Percentiles rank a stretch among this genome's conserved stretches.
Evolutionary conservation across 257 asterid genomes (phyloP).

Genomic region (Penstemon davidsonii): DNA sequence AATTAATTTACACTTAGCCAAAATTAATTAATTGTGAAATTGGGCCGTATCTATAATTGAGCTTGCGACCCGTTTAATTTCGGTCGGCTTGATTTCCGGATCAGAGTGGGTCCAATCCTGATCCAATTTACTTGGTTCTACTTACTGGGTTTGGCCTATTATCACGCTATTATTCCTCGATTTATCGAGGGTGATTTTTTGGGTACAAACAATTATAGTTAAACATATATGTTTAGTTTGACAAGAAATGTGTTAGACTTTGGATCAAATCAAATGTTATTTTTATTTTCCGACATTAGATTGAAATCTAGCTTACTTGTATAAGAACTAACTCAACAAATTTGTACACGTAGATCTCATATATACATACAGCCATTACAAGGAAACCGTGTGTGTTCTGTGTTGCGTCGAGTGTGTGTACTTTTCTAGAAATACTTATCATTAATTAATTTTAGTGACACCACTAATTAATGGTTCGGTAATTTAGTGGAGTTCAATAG

Average conservation of each 20-base stretch:
- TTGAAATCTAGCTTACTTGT: slow-evolving; percentile 42
- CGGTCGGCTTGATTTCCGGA: too few species aligned
- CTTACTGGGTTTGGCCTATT: too few species aligned
- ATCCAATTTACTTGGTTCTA: too few species aligned
- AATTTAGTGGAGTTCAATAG: slow-evolving; percentile 33
- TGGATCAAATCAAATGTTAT: background rate
- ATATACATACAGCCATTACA: slow-evolving; percentile 25
- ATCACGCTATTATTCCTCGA: too few species aligned
- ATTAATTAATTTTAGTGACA: background rate
- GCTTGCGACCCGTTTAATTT: too few species aligned
- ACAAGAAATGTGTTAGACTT: slow-evolving; percentile 40
- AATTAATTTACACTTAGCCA: too few species aligned
- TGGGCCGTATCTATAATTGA: too few species aligned
- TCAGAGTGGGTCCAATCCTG: too few species aligned
- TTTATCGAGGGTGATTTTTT: too few species aligned
- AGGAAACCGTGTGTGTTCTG: slow-evolving; percentile 10
- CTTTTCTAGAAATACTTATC: slow-evolving; percentile 26
- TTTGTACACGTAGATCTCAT: slow-evolving; percentile 1
- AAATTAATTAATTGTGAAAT: too few species aligned
- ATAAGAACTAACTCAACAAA: slow-evolving; percentile 32
- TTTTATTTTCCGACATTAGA: slow-evolving; percentile 21
- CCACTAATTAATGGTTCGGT: slow-evolving; percentile 28
- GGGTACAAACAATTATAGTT: too few species aligned
- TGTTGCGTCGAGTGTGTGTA: background rate
- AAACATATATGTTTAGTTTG: slow-evolving; percentile 9